A percentile compares a stretch with the other conserved stretches of the same genome.
Evolutionary conservation across 345 rosid species (phyloP).

Genomic region (Salix brachista): DNA sequence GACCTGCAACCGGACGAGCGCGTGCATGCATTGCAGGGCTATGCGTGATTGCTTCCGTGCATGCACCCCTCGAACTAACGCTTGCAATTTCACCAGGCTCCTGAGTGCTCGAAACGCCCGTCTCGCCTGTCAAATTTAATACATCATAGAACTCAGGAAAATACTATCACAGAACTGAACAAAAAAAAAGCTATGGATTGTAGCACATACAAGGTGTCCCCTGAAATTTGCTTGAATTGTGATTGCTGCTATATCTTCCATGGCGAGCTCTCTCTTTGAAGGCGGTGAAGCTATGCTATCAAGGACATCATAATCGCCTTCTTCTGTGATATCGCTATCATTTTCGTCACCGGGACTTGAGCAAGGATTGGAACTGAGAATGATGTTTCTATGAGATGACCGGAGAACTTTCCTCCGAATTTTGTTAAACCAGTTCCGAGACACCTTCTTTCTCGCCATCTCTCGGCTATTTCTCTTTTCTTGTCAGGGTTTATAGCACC

Average conservation of each 20-base stretch:
- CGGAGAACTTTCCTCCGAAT: slow-evolving; percentile 31
- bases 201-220: slow-evolving; percentile 63
- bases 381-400: slow-evolving; percentile 14
- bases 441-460: slow-evolving; percentile 24
- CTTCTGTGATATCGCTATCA: not conserved
- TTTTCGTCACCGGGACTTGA: slow-evolving; percentile 11
- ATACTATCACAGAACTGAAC: not conserved
- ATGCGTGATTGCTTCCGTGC: slow-evolving; percentile 60
- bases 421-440: slow-evolving; percentile 33
- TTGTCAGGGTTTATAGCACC: not conserved
- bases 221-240: slow-evolving; percentile 79
- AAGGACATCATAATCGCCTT: not conserved
- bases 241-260: slow-evolving; percentile 53
- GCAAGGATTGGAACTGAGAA: slow-evolving; percentile 16
- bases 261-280: slow-evolving; percentile 7
- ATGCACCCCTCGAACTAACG: slow-evolving; percentile 59
- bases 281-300: not conserved
- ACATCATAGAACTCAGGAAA: not conserved
- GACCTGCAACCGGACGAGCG: slow-evolving; percentile 75
- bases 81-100: slow-evolving; percentile 84
- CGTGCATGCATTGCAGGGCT: slow-evolving; percentile 74
- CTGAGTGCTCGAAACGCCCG: slow-evolving; percentile 68
- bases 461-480: not conserved
- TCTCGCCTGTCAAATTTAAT: slow-evolving; percentile 43
- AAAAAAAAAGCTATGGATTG: not conserved